A percentile compares a stretch with the other conserved stretches of the same genome.
These are phyloP conservation scores for Phaffia rhodozyma DNA, from an alignment of 1,284 basidiomycete species.

Conservation along the genomic window DNA sequence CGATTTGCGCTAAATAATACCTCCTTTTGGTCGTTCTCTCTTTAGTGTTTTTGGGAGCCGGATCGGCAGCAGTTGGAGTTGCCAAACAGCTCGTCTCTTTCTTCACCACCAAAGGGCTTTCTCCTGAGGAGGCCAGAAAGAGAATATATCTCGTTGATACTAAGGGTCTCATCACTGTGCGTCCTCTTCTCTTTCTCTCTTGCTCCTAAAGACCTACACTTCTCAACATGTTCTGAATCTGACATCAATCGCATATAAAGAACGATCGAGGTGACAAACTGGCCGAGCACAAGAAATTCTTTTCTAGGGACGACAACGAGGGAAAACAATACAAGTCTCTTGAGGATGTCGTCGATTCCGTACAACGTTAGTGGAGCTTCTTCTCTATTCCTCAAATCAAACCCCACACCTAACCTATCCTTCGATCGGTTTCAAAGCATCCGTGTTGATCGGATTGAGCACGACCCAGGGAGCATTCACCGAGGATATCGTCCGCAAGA, in stretches of 20 bases:
- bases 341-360: constrained; percentile 67
- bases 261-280: constrained; percentile 46
- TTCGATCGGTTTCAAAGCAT: constrained; percentile 37
- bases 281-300: constrained; percentile 69
- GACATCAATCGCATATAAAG: constrained; percentile 52
- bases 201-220: not conserved
- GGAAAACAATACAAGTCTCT: constrained; percentile 64
- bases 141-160: constrained; percentile 78
- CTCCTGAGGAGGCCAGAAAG: constrained; percentile 61
- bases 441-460: constrained; percentile 79
- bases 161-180: constrained; percentile 25
- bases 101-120: constrained; percentile 63
- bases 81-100: constrained; percentile 79
- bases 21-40: not conserved
- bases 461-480: constrained; percentile 76
- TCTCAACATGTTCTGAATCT: constrained; percentile 39
- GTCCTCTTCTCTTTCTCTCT: too few relatives aligned
- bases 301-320: constrained; percentile 65
- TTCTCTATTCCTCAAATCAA: not conserved
- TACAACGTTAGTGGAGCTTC: constrained; percentile 43
- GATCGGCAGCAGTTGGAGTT: constrained; percentile 79
- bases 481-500: constrained; percentile 58
- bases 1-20: not conserved
- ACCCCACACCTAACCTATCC: not conserved
- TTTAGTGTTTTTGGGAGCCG: constrained; percentile 46